These are phyloP conservation scores for Aspergillus sclerotioniger DNA, from an alignment of 495 filamentous ascomycete species.

Conservation along the genomic window DNA sequence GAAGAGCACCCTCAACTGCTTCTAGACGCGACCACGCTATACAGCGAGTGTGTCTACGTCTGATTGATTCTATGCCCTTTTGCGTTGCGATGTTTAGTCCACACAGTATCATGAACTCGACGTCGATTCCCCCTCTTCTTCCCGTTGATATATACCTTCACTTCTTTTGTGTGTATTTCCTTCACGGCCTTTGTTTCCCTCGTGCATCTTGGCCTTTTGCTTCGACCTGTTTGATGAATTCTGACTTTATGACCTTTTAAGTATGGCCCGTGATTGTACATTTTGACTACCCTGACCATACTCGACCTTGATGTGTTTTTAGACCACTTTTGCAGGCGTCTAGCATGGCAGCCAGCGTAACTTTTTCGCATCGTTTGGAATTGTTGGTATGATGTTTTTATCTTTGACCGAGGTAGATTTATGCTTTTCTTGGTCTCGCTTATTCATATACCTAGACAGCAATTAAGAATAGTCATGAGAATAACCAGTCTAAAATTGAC, in stretches of 20 bases:
- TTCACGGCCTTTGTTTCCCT: too few relatives aligned
- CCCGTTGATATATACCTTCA: conserved; percentile 23
- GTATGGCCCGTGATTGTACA: conserved; percentile 4
- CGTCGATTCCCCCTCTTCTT: conserved; percentile 34
- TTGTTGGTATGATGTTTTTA: not conserved
- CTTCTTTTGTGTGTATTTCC: conserved; percentile 19
- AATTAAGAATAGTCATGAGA: too few relatives aligned
- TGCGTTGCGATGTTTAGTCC: conserved; percentile 34
- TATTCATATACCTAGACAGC: too few relatives aligned
- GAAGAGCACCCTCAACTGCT: conserved; percentile 95
- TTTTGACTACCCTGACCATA: conserved; percentile 4
- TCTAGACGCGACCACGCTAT: conserved; percentile 47
- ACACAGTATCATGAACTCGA: conserved; percentile 53
- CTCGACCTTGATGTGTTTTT: not conserved
- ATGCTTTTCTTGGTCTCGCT: not conserved
- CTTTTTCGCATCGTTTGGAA: not conserved
- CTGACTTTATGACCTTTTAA: conserved; percentile 16
- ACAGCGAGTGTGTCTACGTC: conserved; percentile 15
- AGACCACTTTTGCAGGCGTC: not conserved
- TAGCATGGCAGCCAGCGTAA: not conserved
- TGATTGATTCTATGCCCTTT: conserved; percentile 18
- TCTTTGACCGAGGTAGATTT: not conserved
- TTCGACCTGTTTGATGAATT: conserved; percentile 22
- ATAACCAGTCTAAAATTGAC: too few relatives aligned
- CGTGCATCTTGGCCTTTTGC: too few relatives aligned